A percentile compares a stretch with the other conserved stretches of the same genome.
Conservation (phyloP, 148 eudicot species). For the Amaranthus hypochondriacus region DNA sequence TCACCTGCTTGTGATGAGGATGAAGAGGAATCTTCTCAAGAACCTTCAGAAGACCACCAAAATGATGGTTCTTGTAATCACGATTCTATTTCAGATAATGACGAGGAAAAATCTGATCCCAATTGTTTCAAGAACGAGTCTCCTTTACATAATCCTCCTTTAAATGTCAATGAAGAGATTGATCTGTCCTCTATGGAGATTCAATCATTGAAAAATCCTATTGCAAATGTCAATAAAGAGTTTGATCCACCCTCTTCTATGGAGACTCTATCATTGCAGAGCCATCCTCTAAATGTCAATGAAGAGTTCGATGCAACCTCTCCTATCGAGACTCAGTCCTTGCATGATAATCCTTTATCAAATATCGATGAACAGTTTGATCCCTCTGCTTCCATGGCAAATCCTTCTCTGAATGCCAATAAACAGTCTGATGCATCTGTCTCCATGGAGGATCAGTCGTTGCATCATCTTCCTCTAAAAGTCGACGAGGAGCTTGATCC, state of each 20-base stretch:
- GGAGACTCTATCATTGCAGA: constrained; percentile 33
- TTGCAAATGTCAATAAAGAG: constrained; percentile 19
- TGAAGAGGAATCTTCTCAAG: constrained; percentile 17
- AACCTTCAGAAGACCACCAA: constrained; percentile 14
- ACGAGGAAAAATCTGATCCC: constrained; percentile 25
- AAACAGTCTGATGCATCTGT: constrained; percentile 19
- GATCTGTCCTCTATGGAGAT: constrained; percentile 22
- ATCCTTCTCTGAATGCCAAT: constrained; percentile 20
- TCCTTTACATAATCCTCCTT: constrained; percentile 26
- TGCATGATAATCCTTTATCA: constrained; percentile 21
- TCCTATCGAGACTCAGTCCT: constrained; percentile 26
- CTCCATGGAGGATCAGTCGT: constrained; percentile 28
- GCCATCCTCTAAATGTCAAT: constrained; percentile 24
- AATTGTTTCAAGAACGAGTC: constrained; percentile 21
- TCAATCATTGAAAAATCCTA: constrained; percentile 27
- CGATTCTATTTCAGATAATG: constrained; percentile 28
- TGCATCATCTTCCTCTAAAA: constrained; percentile 29
- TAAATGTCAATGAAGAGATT: constrained; percentile 23
- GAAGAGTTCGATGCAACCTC: constrained; percentile 18
- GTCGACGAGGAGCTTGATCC: constrained; percentile 30
- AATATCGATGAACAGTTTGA: constrained; percentile 20
- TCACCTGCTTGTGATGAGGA: constrained; percentile 23
- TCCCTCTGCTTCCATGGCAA: constrained; percentile 15
- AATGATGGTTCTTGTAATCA: constrained; percentile 24
- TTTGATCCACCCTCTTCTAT: constrained; percentile 14